phyloP scores from a whole-genome alignment of 176 grass and related monocot species.

The Cenchrus fungigraminus region DNA sequence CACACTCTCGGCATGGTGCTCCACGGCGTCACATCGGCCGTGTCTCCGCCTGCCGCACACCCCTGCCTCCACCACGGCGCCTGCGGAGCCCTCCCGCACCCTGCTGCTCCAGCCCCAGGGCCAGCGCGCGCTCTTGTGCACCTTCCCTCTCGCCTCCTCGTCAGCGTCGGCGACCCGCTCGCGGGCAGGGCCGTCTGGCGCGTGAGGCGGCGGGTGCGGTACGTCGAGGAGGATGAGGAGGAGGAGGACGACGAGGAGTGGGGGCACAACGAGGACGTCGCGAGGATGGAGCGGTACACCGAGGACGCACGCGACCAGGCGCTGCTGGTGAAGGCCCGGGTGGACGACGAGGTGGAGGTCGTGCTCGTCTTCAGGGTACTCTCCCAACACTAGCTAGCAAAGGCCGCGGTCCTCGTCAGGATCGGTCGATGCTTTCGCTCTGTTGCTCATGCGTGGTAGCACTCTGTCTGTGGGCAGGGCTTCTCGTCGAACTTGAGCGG shows the following conservation, averaged over 20 bases:
- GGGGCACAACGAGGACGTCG: conserved; percentile 77
- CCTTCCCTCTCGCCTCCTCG: neutral
- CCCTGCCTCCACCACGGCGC: neutral
- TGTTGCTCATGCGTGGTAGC: neutral
- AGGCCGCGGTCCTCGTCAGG: neutral
- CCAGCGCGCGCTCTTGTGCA: neutral
- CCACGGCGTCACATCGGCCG: neutral
- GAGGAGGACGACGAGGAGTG: conserved; percentile 52
- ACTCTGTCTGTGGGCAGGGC: conserved; percentile 39
- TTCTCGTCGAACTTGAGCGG: conserved; percentile 84
- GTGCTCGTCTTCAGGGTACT: conserved; percentile 84
- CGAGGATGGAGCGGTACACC: conserved; percentile 73
- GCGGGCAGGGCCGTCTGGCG: conserved; percentile 22
- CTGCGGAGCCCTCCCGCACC: neutral
- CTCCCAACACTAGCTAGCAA: too few species aligned
- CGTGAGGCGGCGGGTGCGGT: conserved; percentile 60
- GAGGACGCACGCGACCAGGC: conserved; percentile 62
- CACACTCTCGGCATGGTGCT: conserved; percentile 8
- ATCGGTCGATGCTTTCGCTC: neutral
- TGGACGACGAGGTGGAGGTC: conserved; percentile 61
- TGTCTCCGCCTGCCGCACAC: neutral
- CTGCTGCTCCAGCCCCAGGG: neutral
- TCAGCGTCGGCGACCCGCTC: neutral
- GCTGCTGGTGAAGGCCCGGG: conserved; percentile 62
- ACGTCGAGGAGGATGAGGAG: conserved; percentile 44